A percentile compares a stretch with the other conserved stretches of the same genome.
These are phyloP conservation scores for Cyclocybe aegerita DNA, from an alignment of 768 basidiomycete genomes.

Conservation along the genomic window DNA sequence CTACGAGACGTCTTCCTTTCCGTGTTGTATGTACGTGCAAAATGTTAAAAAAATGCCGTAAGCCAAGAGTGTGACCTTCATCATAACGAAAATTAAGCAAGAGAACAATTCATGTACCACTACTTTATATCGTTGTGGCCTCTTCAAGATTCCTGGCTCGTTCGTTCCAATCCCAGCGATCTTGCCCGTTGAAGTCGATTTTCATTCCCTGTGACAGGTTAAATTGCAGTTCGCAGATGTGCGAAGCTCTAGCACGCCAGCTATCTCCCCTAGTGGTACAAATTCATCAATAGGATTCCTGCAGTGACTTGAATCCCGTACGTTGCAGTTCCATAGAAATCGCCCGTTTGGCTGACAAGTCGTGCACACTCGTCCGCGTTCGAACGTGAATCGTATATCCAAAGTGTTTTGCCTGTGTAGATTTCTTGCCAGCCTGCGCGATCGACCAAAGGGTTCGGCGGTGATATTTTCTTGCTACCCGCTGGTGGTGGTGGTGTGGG, in stretches of 20 bases:
- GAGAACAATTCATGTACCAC: not conserved
- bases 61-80: constrained; percentile 6
- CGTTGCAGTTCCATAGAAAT: constrained; percentile 78
- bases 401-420: constrained; percentile 65
- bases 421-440: constrained; percentile 69
- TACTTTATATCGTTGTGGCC: constrained; percentile 26
- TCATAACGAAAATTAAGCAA: too few species aligned
- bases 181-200: constrained; percentile 75
- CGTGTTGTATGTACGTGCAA: constrained; percentile 23
- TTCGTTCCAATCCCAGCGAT: constrained; percentile 70
- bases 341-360: constrained; percentile 59
- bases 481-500: constrained; percentile 45
- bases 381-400: constrained; percentile 74
- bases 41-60: constrained; percentile 36
- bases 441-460: constrained; percentile 62
- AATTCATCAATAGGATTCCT: not conserved
- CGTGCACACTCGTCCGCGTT: constrained; percentile 67
- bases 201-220: constrained; percentile 62
- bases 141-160: constrained; percentile 65
- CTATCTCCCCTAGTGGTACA: constrained; percentile 63
- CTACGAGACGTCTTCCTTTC: constrained; percentile 17
- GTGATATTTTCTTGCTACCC: constrained; percentile 43
- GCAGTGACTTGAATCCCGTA: constrained; percentile 33
- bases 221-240: constrained; percentile 73
- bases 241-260: constrained; percentile 71